Conservation (phyloP, 768 basidiomycete genomes). For the Lentinula lateritia region DNA sequence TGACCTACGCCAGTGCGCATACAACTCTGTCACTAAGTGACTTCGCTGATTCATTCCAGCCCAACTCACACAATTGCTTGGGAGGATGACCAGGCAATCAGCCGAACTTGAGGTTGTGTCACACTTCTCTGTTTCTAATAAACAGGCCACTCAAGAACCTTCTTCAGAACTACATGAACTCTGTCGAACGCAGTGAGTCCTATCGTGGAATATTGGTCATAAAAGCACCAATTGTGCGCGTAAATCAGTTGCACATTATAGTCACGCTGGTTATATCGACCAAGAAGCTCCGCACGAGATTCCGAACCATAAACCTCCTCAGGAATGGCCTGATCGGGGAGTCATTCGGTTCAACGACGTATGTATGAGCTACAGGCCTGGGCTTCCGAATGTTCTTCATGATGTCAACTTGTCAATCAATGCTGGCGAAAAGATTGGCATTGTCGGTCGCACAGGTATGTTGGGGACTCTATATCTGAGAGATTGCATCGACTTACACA, state of each 20-base stretch:
- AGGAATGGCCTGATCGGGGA: constrained; percentile 61
- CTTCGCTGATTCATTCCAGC: constrained; percentile 21
- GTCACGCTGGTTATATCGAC: constrained; percentile 39
- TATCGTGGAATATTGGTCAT: not conserved
- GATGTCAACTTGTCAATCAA: constrained; percentile 54
- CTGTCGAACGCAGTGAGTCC: constrained; percentile 49
- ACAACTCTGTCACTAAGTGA: too few relatives aligned
- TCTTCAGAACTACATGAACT: constrained; percentile 58
- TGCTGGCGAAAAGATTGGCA: constrained; percentile 72
- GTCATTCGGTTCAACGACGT: constrained; percentile 57
- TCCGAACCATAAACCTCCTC: constrained; percentile 44
- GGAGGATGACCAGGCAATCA: constrained; percentile 49
- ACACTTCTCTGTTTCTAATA: not conserved
- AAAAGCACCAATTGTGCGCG: not conserved
- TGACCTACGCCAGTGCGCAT: constrained; percentile 56
- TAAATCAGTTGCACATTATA: constrained; percentile 47
- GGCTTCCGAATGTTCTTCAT: constrained; percentile 68
- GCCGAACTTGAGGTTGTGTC: constrained; percentile 59
- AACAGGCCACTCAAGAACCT: not conserved
- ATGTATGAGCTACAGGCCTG: constrained; percentile 59
- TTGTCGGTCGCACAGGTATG: constrained; percentile 49
- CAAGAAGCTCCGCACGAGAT: constrained; percentile 67
- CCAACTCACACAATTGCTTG: constrained; percentile 45
- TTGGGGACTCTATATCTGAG: not conserved
- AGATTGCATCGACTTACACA: not conserved